Evolutionary conservation across 2,329 filamentous ascomycete species (phyloP).

Genomic region (Paecilomyces sp.): DNA sequence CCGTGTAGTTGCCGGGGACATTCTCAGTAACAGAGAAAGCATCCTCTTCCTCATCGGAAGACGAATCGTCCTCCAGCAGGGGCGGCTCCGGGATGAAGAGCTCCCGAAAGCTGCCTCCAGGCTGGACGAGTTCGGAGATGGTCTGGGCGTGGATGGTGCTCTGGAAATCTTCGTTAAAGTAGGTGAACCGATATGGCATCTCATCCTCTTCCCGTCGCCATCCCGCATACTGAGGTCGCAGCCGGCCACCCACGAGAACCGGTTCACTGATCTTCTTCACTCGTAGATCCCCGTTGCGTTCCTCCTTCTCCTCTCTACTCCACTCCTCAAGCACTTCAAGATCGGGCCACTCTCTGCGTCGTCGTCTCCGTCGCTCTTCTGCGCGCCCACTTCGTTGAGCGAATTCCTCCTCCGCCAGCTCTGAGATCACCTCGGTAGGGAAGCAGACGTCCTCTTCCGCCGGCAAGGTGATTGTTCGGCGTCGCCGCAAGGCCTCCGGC

Average conservation of each 20-base stretch:
- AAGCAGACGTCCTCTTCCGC: conserved; percentile 91
- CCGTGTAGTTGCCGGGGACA: conserved; percentile 9
- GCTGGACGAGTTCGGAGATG: conserved; percentile 85
- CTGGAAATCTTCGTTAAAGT: conserved; percentile 96
- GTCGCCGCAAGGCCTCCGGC: conserved; percentile 33
- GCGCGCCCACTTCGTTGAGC: conserved; percentile 43
- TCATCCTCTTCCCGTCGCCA: conserved; percentile 91
- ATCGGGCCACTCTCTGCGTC: conserved; percentile 77
- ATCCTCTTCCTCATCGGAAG: conserved; percentile 58
- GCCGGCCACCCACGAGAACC: conserved; percentile 79
- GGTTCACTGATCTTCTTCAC: conserved; percentile 92
- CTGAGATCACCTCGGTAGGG: conserved; percentile 76
- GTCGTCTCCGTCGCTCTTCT: conserved; percentile 46
- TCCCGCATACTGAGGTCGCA: conserved; percentile 69
- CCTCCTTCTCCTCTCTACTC: conserved; percentile 84
- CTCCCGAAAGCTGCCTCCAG: conserved; percentile 74
- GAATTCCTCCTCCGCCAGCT: conserved; percentile 47
- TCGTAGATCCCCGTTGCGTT: conserved; percentile 70
- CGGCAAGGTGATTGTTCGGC: conserved; percentile 55
- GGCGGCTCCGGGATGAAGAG: conserved; percentile 86
- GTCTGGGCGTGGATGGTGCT: conserved; percentile 95
- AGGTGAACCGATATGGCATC: conserved; percentile 88
- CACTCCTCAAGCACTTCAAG: conserved; percentile 78
- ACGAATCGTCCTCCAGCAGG: conserved; percentile 62
- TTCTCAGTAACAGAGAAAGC: conserved; percentile 17